Evolutionary conservation across 345 rosid genomes (phyloP), one percentile per base, ranked within the genome.

Genomic region (Melaleuca alternifolia): DNA sequence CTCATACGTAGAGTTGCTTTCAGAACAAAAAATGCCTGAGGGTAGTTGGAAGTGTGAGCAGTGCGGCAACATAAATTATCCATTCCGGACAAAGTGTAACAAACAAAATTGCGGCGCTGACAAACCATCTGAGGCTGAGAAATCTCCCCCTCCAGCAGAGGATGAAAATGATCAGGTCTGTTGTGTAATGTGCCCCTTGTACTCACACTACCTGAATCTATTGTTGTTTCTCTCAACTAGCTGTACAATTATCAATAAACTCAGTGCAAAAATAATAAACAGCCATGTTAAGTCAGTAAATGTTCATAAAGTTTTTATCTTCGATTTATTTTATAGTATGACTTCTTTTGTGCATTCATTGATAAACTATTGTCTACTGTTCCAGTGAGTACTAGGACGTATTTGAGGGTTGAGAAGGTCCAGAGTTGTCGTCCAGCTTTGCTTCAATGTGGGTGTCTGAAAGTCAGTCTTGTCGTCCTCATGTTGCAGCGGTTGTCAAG

Each of bases 331-430:
- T 86, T 61, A 89, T 92, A 71, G 13, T 71, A 71, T 71, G 81
- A 71, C 24, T 71, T 71, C 81, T 71, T 71, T 71, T 13, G 4
- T 71, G 82, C 87, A 88, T 85, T 90, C 81, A 71, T 92, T 95
- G 94, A 95, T 96, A 91, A 94, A 86, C 86, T 89, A 91, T 91
- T 95, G 90, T 96, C 94, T 96, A 94, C 93, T 95, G 98, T 95
- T 98, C 99, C 99, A 98, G 99, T 98, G 99, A 98, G 99, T 97
- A 87, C 96, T 97, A 95, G 96, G 98, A 92, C 98, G 93, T 97
- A 90, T 95, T 91, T 96, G 98, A 92, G 98, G 98, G 94, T 94
- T 94, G 98, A 92, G 96, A 95, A 93, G 98, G 95, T 96, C 96
- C 93, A 92, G 92, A 90, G 96, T 94, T 91, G 95, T 97, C 97